Evolutionary conservation across 2,329 filamentous ascomycete species (phyloP).

Genomic region (Apiospora aurea): DNA sequence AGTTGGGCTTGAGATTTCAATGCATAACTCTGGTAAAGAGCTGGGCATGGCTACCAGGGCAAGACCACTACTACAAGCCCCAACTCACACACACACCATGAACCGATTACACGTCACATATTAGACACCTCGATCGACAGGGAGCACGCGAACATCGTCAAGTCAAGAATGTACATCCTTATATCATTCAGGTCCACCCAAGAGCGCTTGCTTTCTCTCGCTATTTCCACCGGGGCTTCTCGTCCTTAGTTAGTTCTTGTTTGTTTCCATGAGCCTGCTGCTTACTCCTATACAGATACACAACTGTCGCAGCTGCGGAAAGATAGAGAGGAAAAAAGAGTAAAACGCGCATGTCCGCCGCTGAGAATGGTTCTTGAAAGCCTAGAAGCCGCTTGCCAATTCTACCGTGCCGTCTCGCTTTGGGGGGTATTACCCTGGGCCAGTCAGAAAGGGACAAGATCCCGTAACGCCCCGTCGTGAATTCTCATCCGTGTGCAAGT

Average conservation of each 20-base stretch:
- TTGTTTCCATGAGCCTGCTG: slow-evolving; percentile 16
- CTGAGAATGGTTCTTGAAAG: not conserved
- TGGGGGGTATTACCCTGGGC: not conserved
- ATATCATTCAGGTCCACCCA: not conserved
- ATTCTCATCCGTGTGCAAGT: not conserved
- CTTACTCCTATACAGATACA: slow-evolving; percentile 18
- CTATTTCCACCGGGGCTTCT: not conserved
- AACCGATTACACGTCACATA: not conserved
- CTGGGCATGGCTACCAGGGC: not conserved
- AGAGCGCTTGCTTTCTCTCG: slow-evolving; percentile 7
- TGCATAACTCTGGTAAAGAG: no score
- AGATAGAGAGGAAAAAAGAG: not conserved
- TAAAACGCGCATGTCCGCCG: not conserved
- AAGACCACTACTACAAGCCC: no score
- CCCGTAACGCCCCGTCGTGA: not conserved
- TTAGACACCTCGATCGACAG: not conserved
- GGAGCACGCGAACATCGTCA: no score
- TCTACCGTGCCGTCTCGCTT: not conserved
- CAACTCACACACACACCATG: not conserved
- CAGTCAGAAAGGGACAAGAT: not conserved
- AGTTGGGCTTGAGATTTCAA: no score
- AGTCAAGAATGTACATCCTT: slow-evolving; percentile 1
- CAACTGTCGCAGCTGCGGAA: slow-evolving; percentile 7
- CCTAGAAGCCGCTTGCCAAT: slow-evolving; percentile 1
- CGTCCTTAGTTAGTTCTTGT: not conserved